Base-by-base conservation (phyloP, 805 yeast genomes). In the Spathaspora arborariae region DNA sequence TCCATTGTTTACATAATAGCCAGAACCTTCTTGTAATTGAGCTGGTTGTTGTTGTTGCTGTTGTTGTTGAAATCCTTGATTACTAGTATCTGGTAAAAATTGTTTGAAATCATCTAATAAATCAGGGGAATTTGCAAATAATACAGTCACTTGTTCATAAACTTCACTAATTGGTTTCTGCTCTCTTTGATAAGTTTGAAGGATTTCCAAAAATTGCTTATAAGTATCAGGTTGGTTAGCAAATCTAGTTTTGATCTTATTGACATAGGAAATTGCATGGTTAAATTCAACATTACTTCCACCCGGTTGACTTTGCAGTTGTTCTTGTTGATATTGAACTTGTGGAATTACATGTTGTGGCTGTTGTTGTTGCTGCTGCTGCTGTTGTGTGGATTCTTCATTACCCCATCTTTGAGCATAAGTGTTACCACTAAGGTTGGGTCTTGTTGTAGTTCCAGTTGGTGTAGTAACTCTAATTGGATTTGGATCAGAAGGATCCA, bases 401-500 rank as follows among this genome's bases (percentile, higher is more conserved):
- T 38, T 49, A 11, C 57, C 57, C 65, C 64, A 58, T 20, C 58
- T 47, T 46, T 63, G 68, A 39, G 46, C 47, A 47, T 58, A 59
- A 13, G 51, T 48, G 15, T 54, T 57, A 30, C 53, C 56, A 24
- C 20, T 9, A 19, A 78, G 74, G 54, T 79, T 83, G n/a, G 83
- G 83, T 50, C 85, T 74, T 10, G 84, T 80, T 3, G 91, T 82
- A 15, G 94, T 84, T 2, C 98, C 98, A 70, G 87, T 79, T 2
- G 99, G 99, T 0, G 99, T 94, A 2, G 97, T 89, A 13, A 94
- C 98, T 49, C 90, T 79, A 51, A 94, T 90, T 18, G 97, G 95
- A 55, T 86, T 84, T 13, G 96, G 95, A 61, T 92, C 97, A 35
- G 85, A 73, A 6, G 97, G 94, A 62, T 89, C 94, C 46, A 76